A percentile compares a stretch with the other conserved stretches of the same genome.
Evolutionary conservation across 2,329 filamentous ascomycete genomes (phyloP).

Genomic region (Phialophora chinensis): DNA sequence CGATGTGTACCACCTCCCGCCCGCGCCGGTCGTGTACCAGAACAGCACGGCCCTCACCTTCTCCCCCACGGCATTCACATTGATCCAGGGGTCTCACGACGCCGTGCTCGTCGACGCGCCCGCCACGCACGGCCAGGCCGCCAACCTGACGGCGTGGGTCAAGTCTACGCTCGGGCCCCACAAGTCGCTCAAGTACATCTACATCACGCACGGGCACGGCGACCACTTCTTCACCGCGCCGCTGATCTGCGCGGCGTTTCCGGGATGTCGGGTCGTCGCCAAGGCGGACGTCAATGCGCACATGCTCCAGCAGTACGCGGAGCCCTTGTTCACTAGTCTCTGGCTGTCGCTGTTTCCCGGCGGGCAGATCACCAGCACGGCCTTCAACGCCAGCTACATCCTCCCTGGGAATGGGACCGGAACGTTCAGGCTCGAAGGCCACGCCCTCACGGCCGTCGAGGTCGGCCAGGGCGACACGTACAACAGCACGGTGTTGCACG

Average conservation of each 20-base stretch:
- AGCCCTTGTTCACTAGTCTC: slow-evolving; percentile 3
- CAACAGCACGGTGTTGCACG: slow-evolving; percentile 46
- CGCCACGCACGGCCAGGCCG: slow-evolving; percentile 40
- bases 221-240: slow-evolving; percentile 50
- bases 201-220: slow-evolving; percentile 51
- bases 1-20: slow-evolving; percentile 23
- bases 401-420: slow-evolving; percentile 2
- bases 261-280: slow-evolving; percentile 36
- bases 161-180: slow-evolving; percentile 40
- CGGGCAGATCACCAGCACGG: slow-evolving; percentile 5
- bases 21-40: slow-evolving; percentile 19
- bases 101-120: slow-evolving; percentile 51
- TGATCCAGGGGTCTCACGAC: slow-evolving; percentile 40
- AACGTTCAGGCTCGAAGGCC: slow-evolving; percentile 33
- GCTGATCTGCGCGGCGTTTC: slow-evolving; percentile 42
- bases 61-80: slow-evolving; percentile 34
- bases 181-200: slow-evolving; percentile 45
- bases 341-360: slow-evolving; percentile 15
- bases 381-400: slow-evolving; percentile 8
- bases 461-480: slow-evolving; percentile 43
- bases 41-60: slow-evolving; percentile 16
- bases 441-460: slow-evolving; percentile 38
- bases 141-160: slow-evolving; percentile 47
- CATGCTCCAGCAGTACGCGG: slow-evolving; percentile 32
- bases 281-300: slow-evolving; percentile 35